Evolutionary conservation across 2,329 filamentous ascomycete genomes (phyloP), one percentile per base, ranked within the genome.

Genomic region (Myriosclerotinia scirpicola): DNA sequence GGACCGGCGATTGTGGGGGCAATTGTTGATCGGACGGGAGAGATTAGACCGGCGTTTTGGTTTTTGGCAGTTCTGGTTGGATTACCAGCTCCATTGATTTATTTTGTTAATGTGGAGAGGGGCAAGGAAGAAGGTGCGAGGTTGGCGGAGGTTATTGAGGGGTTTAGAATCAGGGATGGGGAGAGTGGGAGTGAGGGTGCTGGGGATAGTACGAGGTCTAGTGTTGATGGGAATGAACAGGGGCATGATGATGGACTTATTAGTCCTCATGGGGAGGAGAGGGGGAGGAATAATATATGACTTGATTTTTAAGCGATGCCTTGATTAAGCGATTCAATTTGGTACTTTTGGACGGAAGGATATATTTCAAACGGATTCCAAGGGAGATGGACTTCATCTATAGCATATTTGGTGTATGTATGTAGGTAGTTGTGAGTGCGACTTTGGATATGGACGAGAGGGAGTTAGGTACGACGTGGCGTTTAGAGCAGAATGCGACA

Each of bases 1-100:
- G 95, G 95, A 0, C 95, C 95, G 0, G 90, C 92, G 0, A 92
- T 99, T 75, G 94, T 98, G 0, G 95, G 93, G 0, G 87, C 88
- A 12, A 96, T 99, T 71, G 97, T 96, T 15, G 93, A 97, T 78
- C 85, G 82, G 56, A 89, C 89, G 38, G 91, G 90, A 3, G 86
- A 90, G 71, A 93, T 94, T 69, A 84, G 91, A 53, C 90, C 90
- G 12, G 93, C 94, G 0, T 99, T 99, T 78, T 91, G 90, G 82
- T 99, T 99, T 77, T 81, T 99, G 54, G 92, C 91, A 0, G 81
- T 88, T 4, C 80, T 98, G 30, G 90, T 98, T 17, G 88, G 90
- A 12, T 78, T 96, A 2, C 93, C 95, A 0, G 87, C 93, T 15
- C 92, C 93, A 2, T 80, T 98, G 60, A 91, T 98, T 78, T 89